Evolutionary conservation across 345 rosid species (phyloP).

Genomic region (Eucalyptus tenuipes): DNA sequence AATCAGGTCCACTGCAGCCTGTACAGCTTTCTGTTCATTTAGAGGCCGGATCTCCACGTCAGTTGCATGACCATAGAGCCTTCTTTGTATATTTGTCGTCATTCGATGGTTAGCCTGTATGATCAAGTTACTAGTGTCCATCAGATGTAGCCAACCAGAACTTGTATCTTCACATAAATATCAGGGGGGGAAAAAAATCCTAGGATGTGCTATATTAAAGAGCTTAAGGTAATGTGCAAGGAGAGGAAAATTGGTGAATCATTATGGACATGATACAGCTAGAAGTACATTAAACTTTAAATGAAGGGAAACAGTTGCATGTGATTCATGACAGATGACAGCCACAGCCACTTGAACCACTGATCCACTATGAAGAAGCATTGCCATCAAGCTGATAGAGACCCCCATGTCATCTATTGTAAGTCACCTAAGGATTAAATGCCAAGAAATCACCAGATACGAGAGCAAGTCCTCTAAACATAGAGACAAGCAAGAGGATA

Average conservation of each 20-base stretch:
- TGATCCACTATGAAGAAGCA: background rate
- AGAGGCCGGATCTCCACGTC: conserved; percentile 83
- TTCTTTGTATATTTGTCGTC: conserved; percentile 71
- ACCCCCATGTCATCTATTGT: background rate
- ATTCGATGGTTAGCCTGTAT: conserved; percentile 64
- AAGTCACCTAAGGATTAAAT: background rate
- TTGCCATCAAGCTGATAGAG: background rate
- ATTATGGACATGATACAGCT: background rate
- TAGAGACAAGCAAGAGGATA: background rate
- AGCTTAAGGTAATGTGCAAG: background rate
- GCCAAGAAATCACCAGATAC: background rate
- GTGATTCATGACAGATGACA: background rate
- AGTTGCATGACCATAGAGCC: conserved; percentile 68
- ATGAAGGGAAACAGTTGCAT: background rate
- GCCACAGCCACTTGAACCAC: background rate
- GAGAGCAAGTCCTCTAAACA: background rate
- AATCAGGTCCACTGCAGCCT: conserved; percentile 86
- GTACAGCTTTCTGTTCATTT: conserved; percentile 91
- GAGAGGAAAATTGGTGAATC: background rate
- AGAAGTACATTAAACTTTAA: background rate
- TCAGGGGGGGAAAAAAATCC: background rate
- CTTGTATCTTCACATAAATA: background rate
- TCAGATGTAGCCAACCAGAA: background rate
- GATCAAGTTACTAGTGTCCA: background rate
- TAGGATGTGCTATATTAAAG: background rate